phyloP scores from a whole-genome alignment of 768 basidiomycete species.

The Cystofilobasidium capitatum region DNA sequence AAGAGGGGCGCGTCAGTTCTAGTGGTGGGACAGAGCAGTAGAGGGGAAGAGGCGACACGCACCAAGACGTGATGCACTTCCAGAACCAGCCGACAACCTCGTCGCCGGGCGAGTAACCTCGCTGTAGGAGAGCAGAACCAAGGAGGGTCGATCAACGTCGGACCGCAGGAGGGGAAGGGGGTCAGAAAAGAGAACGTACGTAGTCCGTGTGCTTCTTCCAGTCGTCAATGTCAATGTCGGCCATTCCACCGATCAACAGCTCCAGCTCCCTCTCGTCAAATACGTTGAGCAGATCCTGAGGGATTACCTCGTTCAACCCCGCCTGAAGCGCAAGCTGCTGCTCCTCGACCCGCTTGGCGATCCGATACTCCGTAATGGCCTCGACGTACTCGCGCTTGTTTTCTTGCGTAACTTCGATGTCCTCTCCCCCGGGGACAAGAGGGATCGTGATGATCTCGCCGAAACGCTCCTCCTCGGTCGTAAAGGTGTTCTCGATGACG shows the following conservation, averaged over 20 bases:
- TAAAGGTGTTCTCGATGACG: conserved; percentile 94
- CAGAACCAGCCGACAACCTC: conserved; percentile 94
- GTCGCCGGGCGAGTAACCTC: conserved; percentile 38
- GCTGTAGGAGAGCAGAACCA: conserved; percentile 27
- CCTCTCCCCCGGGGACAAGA: conserved; percentile 75
- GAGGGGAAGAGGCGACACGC: too few species aligned
- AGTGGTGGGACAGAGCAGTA: background rate
- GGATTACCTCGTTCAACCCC: conserved; percentile 99
- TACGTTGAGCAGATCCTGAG: conserved; percentile 93
- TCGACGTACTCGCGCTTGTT: conserved; percentile 99
- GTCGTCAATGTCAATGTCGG: conserved; percentile 98
- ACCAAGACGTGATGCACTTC: conserved; percentile 97
- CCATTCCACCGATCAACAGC: conserved; percentile 96
- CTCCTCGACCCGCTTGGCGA: conserved; percentile 91
- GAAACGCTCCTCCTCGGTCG: conserved; percentile 92
- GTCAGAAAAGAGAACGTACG: conserved; percentile 22
- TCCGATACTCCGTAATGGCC: conserved; percentile 88
- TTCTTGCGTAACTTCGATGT: conserved; percentile 81
- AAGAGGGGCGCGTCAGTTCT: background rate
- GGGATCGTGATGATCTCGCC: conserved; percentile 97
- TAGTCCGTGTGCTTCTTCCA: conserved; percentile 99
- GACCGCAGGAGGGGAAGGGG: background rate
- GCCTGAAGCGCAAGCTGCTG: conserved; percentile 99
- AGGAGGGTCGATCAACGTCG: background rate
- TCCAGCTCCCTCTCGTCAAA: conserved; percentile 98